phyloP scores from a whole-genome alignment of 257 asterid species.

The Cordia subcordata region DNA sequence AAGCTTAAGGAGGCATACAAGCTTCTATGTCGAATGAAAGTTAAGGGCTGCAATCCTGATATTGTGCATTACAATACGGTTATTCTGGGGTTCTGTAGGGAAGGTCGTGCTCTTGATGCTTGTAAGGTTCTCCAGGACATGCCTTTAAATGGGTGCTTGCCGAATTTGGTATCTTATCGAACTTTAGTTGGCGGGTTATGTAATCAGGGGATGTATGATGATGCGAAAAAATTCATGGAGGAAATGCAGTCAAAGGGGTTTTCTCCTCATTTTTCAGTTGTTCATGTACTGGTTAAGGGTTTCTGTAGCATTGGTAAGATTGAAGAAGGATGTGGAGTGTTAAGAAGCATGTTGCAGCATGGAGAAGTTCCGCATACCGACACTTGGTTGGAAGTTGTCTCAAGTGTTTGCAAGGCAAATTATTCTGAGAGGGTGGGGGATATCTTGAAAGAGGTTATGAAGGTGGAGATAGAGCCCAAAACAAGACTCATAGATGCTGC shows the following conservation, averaged over 20 bases:
- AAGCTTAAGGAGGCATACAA: slow-evolving; percentile 92
- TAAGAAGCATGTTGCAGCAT: slow-evolving; percentile 41
- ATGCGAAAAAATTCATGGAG: slow-evolving; percentile 50
- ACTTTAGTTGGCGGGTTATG: slow-evolving; percentile 69
- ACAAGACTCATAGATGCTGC: slow-evolving; percentile 66
- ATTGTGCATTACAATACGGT: slow-evolving; percentile 79
- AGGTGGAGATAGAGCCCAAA: slow-evolving; percentile 55
- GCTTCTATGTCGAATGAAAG: slow-evolving; percentile 88
- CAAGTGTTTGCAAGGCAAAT: slow-evolving; percentile 45
- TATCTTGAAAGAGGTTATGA: slow-evolving; percentile 37
- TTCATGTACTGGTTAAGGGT: slow-evolving; percentile 54
- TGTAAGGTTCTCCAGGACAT: slow-evolving; percentile 85
- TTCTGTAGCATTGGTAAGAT: slow-evolving; percentile 53
- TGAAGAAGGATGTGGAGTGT: slow-evolving; percentile 73
- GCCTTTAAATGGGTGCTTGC: slow-evolving; percentile 74
- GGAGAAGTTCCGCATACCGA: slow-evolving; percentile 52
- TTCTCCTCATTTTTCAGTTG: slow-evolving; percentile 62
- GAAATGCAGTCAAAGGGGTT: slow-evolving; percentile 59
- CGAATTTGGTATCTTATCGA: slow-evolving; percentile 70
- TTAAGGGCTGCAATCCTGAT: slow-evolving; percentile 88
- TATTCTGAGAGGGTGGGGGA: slow-evolving; percentile 28
- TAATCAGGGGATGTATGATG: slow-evolving; percentile 65
- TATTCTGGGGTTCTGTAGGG: slow-evolving; percentile 72
- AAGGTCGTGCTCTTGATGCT: slow-evolving; percentile 72
- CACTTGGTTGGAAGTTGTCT: slow-evolving; percentile 71